phyloP scores from a whole-genome alignment of 306 rosid species.

The Gleditsia sinensis region DNA sequence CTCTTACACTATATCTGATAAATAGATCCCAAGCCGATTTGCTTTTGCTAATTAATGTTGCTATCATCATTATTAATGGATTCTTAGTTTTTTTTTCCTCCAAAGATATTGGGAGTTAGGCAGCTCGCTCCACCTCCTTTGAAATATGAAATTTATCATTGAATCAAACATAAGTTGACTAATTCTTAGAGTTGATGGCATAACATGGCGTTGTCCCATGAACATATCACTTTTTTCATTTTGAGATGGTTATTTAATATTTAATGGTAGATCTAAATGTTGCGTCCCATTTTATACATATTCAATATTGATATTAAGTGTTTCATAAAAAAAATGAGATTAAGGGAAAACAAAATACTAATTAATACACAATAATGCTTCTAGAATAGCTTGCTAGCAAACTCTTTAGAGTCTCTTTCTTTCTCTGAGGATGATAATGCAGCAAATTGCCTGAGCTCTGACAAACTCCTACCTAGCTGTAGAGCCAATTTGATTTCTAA shows the following conservation, averaged over 20 bases:
- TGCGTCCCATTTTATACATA: neutral
- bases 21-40: neutral
- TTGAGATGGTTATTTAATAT: neutral
- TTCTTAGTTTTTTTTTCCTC: too few species aligned
- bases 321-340: neutral
- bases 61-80: neutral
- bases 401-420: conserved; percentile 41
- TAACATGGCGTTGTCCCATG: neutral
- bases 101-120: too few species aligned
- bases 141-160: too few species aligned
- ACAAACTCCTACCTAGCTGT: conserved; percentile 63
- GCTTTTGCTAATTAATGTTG: neutral
- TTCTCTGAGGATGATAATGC: conserved; percentile 26
- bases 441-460: conserved; percentile 60
- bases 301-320: neutral
- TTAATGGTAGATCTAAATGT: neutral
- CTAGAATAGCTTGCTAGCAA: conserved; percentile 75
- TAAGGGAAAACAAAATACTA: conserved; percentile 21
- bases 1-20: too few species aligned
- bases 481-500: conserved; percentile 69
- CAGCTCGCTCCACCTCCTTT: too few species aligned
- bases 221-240: neutral
- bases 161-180: too few species aligned
- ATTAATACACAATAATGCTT: neutral
- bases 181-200: conserved; percentile 1